Conservation (phyloP, 1,139 yeast genomes). For the Lodderomyces theae region DNA sequence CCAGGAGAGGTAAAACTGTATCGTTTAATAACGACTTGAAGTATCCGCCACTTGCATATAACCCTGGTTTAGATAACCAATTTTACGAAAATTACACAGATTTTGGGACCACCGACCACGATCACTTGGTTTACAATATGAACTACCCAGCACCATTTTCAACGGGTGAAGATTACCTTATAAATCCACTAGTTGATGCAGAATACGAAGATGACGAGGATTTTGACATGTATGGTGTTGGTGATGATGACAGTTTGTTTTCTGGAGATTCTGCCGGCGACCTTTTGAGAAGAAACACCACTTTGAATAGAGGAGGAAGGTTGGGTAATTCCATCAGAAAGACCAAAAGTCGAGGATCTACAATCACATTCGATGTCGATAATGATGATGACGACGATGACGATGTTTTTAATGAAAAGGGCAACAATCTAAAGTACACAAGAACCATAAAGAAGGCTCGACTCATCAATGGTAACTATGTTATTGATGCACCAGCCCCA, state of each 20-base stretch:
- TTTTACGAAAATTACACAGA: slow-evolving; percentile 20
- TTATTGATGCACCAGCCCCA: slow-evolving; percentile 78
- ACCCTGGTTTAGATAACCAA: slow-evolving; percentile 22
- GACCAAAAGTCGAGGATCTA: slow-evolving; percentile 6
- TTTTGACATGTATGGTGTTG: slow-evolving; percentile 1
- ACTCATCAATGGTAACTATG: slow-evolving; percentile 68
- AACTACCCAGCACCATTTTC: slow-evolving; percentile 25
- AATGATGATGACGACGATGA: no score
- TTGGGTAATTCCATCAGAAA: neutral
- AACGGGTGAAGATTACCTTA: slow-evolving; percentile 41
- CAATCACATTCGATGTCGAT: slow-evolving; percentile 18
- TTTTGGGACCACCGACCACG: slow-evolving; percentile 20
- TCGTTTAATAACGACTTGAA: slow-evolving; percentile 31
- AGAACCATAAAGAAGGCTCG: slow-evolving; percentile 51
- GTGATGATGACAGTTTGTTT: slow-evolving; percentile 33
- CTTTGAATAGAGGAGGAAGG: slow-evolving; percentile 19
- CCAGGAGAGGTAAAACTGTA: slow-evolving; percentile 26
- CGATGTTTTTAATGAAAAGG: no score
- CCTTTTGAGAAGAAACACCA: slow-evolving; percentile 33
- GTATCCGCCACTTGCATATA: slow-evolving; percentile 31
- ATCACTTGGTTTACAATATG: slow-evolving; percentile 6
- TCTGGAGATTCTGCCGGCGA: slow-evolving; percentile 48
- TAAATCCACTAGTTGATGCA: slow-evolving; percentile 43
- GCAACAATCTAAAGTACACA: slow-evolving; percentile 40
- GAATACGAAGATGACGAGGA: slow-evolving; percentile 22